Conservation (phyloP, 176 grass and related monocot species). For the Raddia guianensis region DNA sequence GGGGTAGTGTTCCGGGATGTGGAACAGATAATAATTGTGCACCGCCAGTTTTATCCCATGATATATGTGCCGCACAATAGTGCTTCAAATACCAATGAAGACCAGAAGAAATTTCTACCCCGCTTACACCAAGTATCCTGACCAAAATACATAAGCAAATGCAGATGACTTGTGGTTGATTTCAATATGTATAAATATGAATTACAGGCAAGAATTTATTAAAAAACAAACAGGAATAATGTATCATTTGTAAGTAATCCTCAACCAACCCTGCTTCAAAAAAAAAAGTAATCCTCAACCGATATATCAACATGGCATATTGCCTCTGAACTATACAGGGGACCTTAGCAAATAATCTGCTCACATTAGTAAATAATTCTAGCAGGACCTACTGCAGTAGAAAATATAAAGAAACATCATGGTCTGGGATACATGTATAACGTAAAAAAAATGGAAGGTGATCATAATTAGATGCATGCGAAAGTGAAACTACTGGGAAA, state of each 20-base stretch:
- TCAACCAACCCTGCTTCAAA: not conserved
- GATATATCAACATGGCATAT: conserved; percentile 17
- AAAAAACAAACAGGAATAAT: not conserved
- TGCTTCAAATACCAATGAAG: conserved; percentile 76
- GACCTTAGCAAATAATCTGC: not conserved
- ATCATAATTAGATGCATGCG: not conserved
- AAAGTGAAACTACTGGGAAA: not conserved
- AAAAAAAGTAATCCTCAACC: not conserved
- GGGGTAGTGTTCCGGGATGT: conserved; percentile 51
- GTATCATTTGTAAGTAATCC: conserved; percentile 10
- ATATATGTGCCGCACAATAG: conserved; percentile 61
- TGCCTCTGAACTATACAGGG: not conserved
- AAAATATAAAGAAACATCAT: not conserved
- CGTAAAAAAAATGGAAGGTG: conserved; percentile 3
- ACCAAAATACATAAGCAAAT: conserved; percentile 36
- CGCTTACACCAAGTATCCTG: conserved; percentile 64
- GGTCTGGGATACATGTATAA: not conserved
- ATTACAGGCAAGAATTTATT: not conserved
- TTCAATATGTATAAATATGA: conserved; percentile 9
- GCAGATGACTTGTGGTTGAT: not conserved
- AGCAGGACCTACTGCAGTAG: not conserved
- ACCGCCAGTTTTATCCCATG: conserved; percentile 74
- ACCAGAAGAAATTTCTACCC: conserved; percentile 74
- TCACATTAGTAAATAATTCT: conserved; percentile 33
- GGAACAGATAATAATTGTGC: conserved; percentile 63